Base-by-base conservation (phyloP, 805 yeast genomes). In the Ogataea salicorniae region DNA sequence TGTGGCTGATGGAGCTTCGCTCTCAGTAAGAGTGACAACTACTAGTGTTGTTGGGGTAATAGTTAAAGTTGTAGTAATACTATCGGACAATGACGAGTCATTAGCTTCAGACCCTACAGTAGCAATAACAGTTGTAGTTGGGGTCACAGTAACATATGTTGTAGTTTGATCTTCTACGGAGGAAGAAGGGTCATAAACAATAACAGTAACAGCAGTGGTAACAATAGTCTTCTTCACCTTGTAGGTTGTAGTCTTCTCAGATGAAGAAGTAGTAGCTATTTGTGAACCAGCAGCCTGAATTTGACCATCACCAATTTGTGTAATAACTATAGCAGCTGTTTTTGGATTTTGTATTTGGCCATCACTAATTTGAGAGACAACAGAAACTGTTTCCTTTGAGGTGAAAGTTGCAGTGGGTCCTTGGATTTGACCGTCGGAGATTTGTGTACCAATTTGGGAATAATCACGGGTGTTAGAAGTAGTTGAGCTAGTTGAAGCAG, bases 221-320 rank as follows among this genome's bases (percentile, higher is more conserved):
- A 45, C 43, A 34, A 48, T 41, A 23, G 50, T 42, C 1, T 48
- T 44, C 7, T 34, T 43, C 4, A 39, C 53, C 36, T 63, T 69
- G 52, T 45, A 18, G 1, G 51, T 42, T 1, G 54, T 50, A 1
- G 51, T 42, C 4, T 14, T 6, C 15, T 40, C 43, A n/a, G 18
- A 45, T 4, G 41, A 31, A 11, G 52, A 7, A n/a, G 49, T 14
- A 2, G 34, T 22, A 14, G 46, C 17, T 37, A 3, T 42, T 33
- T 26, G 46, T 37, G 71, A 59, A 14, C 47, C 45, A 11, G 45
- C 34, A 16, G 62, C 61, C 37, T 55, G 66, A 43, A 58, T 59
- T 61, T 74, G 78, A 47, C 80, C 80, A 48, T 77, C 81, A 43
- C 69, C 67, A 44, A 75, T 73, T 61, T 77, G 82, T 47, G 75